phyloP scores from a whole-genome alignment of 306 rosid species.

The Lathyrus oleraceus region DNA sequence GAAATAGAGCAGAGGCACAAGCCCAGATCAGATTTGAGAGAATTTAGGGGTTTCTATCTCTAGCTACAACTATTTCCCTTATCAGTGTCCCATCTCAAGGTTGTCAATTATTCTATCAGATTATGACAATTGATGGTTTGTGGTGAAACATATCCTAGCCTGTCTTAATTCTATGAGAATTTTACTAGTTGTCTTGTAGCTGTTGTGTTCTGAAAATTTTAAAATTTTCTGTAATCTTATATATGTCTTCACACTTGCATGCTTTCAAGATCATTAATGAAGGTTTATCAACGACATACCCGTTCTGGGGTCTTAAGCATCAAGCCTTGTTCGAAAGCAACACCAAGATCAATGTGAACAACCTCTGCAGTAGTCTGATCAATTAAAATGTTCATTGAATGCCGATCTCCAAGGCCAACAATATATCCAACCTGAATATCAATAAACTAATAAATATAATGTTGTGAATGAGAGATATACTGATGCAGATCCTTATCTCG shows the following conservation, averaged over 20 bases:
- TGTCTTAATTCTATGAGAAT: background rate
- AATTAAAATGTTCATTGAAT: slow-evolving; percentile 83
- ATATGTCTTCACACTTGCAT: background rate
- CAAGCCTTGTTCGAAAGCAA: slow-evolving; percentile 98
- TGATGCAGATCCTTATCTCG: background rate
- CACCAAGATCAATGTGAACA: slow-evolving; percentile 97
- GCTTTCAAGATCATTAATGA: slow-evolving; percentile 24
- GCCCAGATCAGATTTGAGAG: background rate
- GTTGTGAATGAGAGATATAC: slow-evolving; percentile 11
- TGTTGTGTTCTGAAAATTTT: background rate
- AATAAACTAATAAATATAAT: slow-evolving; percentile 19
- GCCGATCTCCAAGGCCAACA: slow-evolving; percentile 95
- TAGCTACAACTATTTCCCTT: background rate
- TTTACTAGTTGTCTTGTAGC: background rate
- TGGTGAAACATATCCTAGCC: background rate
- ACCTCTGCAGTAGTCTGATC: slow-evolving; percentile 95
- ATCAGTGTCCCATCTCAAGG: background rate
- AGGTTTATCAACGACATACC: slow-evolving; percentile 49
- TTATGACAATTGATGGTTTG: background rate
- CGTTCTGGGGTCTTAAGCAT: slow-evolving; percentile 98
- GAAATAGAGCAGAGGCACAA: background rate
- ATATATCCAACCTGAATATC: slow-evolving; percentile 80
- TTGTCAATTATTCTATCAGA: background rate
- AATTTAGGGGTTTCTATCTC: background rate
- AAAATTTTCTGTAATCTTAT: background rate